Evolutionary conservation across 1,139 yeast species (phyloP), one percentile per base, ranked within the genome.

Genomic region (Pichia sp.): DNA sequence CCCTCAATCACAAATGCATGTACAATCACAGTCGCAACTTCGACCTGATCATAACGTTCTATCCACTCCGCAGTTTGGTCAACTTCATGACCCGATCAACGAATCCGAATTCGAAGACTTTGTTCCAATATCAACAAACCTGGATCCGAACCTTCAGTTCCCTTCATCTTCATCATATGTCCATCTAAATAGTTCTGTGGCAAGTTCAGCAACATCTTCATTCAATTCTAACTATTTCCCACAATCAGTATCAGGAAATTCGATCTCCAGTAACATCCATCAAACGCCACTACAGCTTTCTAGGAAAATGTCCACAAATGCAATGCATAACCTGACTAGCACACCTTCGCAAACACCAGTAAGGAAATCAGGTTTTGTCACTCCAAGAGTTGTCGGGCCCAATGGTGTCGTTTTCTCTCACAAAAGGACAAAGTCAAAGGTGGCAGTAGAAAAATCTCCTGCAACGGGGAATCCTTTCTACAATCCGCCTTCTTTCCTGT

Each of bases 401-500:
- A 46, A 30, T 48, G 24, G 46, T 20, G 45, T 48, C 14, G 31
- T 46, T 8, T 48, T 30, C 44, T 42, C 56, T 5, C 81, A 74
- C 58, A 65, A 70, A 46, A 67, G 79, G 55, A 70, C 77, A 40
- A 67, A 75, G 47, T 73, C 78, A 4, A 66, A 70, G 46, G 61
- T 72, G 33, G 65, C 73, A 5, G 71, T 55, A 24, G 67, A 64
- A 12, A 63, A 63, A 50, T 65, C 69, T 10, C 70, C 70, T 10
- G 57, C 63, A n/a, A 62, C 62, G 47, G 68, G 69, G 48, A 76
- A 78, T 59, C 81, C 81, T n/a, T 77, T 77, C 61, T 75, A 74
- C 61, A 76, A 79, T 2, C 78, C 81, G 2, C 71, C 75, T 2
- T 68, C 77, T 31, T 64, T 65, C 57, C 64, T 74, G 49, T 73